Conservation (phyloP, 768 basidiomycete genomes). For the Saitozyma podzolica region DNA sequence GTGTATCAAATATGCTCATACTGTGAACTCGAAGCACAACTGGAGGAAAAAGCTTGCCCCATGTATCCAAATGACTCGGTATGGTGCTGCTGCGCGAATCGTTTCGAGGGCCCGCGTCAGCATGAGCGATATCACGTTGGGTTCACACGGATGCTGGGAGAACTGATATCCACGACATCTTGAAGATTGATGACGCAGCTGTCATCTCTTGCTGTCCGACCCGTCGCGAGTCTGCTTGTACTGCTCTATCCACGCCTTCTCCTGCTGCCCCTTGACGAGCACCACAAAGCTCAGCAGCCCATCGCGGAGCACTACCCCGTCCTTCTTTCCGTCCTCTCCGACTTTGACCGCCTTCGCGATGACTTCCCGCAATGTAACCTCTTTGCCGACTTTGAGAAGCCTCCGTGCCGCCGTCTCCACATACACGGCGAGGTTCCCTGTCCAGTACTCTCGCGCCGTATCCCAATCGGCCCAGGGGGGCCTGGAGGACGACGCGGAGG, state of each 20-base stretch:
- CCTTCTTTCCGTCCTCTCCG: slow-evolving; percentile 56
- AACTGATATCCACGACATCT: neutral
- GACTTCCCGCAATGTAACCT: slow-evolving; percentile 79
- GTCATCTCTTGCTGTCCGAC: neutral
- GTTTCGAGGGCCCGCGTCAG: too few species aligned
- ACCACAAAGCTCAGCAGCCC: slow-evolving; percentile 53
- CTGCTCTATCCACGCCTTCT: slow-evolving; percentile 82
- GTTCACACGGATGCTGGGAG: too few species aligned
- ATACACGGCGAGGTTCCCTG: slow-evolving; percentile 71
- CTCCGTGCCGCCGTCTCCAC: slow-evolving; percentile 74
- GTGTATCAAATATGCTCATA: too few species aligned
- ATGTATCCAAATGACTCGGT: too few species aligned
- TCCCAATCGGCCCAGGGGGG: slow-evolving; percentile 71
- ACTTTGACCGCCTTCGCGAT: slow-evolving; percentile 59
- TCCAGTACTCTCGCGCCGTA: slow-evolving; percentile 64
- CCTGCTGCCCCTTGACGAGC: slow-evolving; percentile 47
- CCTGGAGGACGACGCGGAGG: neutral
- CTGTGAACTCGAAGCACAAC: too few species aligned
- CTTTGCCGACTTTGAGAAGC: slow-evolving; percentile 86
- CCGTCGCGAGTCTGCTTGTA: slow-evolving; percentile 62
- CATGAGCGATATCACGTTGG: too few species aligned
- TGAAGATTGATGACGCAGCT: neutral
- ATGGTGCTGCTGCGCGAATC: too few species aligned
- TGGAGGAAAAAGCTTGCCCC: too few species aligned
- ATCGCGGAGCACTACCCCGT: slow-evolving; percentile 74